Percentiles rank a stretch among this genome's conserved stretches.
Evolutionary conservation across 495 filamentous ascomycete species (phyloP).

Genomic region (Penicillium longicatenatum): DNA sequence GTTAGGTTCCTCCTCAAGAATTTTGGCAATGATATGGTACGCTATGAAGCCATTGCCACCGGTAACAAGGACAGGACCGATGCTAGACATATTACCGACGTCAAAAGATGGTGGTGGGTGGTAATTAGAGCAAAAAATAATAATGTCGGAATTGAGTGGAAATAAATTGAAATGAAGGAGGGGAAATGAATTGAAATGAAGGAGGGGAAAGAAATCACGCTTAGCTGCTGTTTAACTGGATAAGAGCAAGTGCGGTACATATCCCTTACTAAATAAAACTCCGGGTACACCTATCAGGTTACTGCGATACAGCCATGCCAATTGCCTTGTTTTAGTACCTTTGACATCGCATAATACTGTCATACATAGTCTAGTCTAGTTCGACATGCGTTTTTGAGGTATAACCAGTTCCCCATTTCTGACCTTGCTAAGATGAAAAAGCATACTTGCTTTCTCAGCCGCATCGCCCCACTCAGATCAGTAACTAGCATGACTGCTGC

Average conservation of each 20-base stretch:
- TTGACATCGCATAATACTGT: neutral
- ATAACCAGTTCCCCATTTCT: too few species aligned
- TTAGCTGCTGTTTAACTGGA: neutral
- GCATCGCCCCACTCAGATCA: too few species aligned
- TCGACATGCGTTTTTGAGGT: too few species aligned
- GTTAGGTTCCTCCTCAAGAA: neutral
- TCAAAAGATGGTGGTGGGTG: neutral
- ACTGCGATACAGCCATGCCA: neutral
- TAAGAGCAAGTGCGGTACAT: too few species aligned
- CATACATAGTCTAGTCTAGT: neutral
- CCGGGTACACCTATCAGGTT: neutral
- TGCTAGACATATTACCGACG: neutral
- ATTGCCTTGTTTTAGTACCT: neutral
- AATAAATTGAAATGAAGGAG: too few species aligned
- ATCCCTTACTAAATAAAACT: neutral
- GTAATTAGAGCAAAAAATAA: too few species aligned
- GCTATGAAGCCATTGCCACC: neutral
- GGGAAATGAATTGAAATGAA: too few species aligned
- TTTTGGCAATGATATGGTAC: neutral
- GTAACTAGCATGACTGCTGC: too few species aligned
- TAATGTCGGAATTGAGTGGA: too few species aligned
- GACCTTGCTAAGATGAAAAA: too few species aligned
- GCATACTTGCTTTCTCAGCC: too few species aligned
- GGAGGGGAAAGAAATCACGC: neutral
- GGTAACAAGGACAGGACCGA: neutral